Evolutionary conservation across 306 rosid genomes (phyloP).

Genomic region (Gastrolobium villosum): DNA sequence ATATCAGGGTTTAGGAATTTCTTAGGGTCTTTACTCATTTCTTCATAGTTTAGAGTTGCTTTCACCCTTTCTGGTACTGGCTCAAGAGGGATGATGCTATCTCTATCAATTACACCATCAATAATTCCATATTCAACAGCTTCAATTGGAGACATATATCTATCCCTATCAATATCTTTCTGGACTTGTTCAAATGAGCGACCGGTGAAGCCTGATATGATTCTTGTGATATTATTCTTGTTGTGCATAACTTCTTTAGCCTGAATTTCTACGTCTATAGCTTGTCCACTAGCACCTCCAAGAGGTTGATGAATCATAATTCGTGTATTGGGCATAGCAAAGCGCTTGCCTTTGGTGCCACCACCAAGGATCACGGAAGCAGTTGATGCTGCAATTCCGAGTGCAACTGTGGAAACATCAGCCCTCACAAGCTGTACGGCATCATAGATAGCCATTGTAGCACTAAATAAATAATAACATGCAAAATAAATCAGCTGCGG

Average conservation of each 20-base stretch:
- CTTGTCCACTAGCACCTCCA: slow-evolving; percentile 99
- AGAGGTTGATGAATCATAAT: slow-evolving; percentile 95
- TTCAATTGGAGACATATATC: slow-evolving; percentile 94
- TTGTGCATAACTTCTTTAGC: slow-evolving; percentile 88
- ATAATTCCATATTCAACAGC: slow-evolving; percentile 94
- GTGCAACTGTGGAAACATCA: slow-evolving; percentile 91
- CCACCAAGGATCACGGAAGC: slow-evolving; percentile 93
- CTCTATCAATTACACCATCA: slow-evolving; percentile 87
- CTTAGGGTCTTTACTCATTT: slow-evolving; percentile 70
- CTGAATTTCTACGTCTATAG: slow-evolving; percentile 92
- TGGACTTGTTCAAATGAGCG: slow-evolving; percentile 85
- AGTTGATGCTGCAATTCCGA: slow-evolving; percentile 93
- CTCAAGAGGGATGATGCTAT: slow-evolving; percentile 76
- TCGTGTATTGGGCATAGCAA: slow-evolving; percentile 96
- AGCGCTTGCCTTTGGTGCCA: slow-evolving; percentile 96
- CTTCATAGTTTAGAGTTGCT: slow-evolving; percentile 58
- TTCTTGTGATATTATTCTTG: slow-evolving; percentile 75
- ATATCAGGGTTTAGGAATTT: slow-evolving; percentile 78
- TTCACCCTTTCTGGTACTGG: slow-evolving; percentile 88
- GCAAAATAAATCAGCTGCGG: slow-evolving; percentile 49
- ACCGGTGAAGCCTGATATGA: slow-evolving; percentile 77
- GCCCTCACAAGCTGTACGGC: slow-evolving; percentile 97
- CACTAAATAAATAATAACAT: slow-evolving; percentile 58
- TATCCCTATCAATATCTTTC: slow-evolving; percentile 90
- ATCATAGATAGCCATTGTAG: slow-evolving; percentile 94